A percentile compares a stretch with the other conserved stretches of the same genome.
These are phyloP conservation scores for Penicillium sp. DNA, from an alignment of 2,329 filamentous ascomycete genomes.

Conservation along the genomic window DNA sequence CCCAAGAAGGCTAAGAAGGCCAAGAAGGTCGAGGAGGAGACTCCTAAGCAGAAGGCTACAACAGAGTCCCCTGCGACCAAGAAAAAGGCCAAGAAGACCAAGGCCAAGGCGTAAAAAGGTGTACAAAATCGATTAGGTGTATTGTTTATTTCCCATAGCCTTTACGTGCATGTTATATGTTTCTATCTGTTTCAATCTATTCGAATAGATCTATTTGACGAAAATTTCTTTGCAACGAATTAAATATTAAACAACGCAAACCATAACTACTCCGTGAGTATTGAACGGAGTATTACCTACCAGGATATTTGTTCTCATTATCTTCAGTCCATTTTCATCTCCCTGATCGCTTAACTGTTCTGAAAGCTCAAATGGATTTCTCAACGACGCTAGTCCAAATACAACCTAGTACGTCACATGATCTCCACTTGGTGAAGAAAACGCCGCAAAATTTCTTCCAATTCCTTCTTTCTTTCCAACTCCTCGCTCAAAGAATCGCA, in stretches of 20 bases:
- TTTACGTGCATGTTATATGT: conserved; percentile 16
- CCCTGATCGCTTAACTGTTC: too few relatives aligned
- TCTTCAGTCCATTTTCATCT: not conserved
- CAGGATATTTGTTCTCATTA: too few relatives aligned
- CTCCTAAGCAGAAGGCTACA: conserved; percentile 25
- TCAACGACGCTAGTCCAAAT: conserved; percentile 4
- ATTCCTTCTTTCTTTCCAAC: conserved; percentile 55
- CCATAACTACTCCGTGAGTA: too few relatives aligned
- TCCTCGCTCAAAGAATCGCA: conserved; percentile 99
- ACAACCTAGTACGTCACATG: conserved; percentile 24
- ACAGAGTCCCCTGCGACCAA: conserved; percentile 14
- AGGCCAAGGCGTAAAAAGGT: conserved; percentile 31
- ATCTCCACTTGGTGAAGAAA: conserved; percentile 22
- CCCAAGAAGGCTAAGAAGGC: conserved; percentile 38
- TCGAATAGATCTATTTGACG: not conserved
- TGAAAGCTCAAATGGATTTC: not conserved
- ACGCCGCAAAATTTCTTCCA: conserved; percentile 21
- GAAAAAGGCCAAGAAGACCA: conserved; percentile 34
- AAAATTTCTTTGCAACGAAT: not conserved
- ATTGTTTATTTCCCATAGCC: conserved; percentile 19
- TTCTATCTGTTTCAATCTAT: not conserved
- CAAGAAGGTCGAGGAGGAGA: conserved; percentile 27
- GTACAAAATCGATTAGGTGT: conserved; percentile 20
- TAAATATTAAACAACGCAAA: not conserved
- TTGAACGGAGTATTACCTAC: too few relatives aligned